phyloP scores from a whole-genome alignment of 441 rosid genomes.

The Erodium texanum region DNA sequence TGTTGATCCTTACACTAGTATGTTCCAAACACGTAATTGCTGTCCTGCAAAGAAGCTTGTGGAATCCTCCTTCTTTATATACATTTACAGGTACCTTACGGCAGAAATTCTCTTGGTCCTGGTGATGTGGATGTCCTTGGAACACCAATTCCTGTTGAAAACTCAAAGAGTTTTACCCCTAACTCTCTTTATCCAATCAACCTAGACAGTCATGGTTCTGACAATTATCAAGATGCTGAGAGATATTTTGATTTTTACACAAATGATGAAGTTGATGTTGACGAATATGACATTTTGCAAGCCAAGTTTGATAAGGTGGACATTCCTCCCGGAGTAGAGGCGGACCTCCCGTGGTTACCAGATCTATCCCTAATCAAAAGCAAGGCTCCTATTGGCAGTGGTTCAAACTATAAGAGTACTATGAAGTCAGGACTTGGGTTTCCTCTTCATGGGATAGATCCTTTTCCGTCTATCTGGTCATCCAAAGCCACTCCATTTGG shows the following conservation, averaged over 20 bases:
- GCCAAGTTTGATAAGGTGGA: constrained; percentile 54
- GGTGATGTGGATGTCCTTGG: constrained; percentile 23
- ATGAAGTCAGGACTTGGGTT: neutral
- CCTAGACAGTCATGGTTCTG: constrained; percentile 24
- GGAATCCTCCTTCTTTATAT: neutral
- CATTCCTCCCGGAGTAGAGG: constrained; percentile 77
- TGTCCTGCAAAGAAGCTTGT: neutral
- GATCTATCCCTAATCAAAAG: constrained; percentile 23
- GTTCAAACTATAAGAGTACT: constrained; percentile 13
- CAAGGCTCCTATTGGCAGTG: constrained; percentile 22
- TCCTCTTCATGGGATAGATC: constrained; percentile 14
- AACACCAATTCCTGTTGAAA: neutral
- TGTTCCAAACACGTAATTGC: neutral
- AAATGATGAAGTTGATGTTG: constrained; percentile 31
- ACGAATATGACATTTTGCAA: constrained; percentile 46
- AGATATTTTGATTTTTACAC: constrained; percentile 17
- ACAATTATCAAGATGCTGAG: constrained; percentile 31
- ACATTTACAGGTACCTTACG: neutral
- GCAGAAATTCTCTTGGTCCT: constrained; percentile 13
- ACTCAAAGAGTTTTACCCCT: constrained; percentile 18
- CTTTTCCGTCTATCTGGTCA: constrained; percentile 16
- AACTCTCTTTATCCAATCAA: constrained; percentile 28
- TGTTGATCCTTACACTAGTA: neutral
- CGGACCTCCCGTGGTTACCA: constrained; percentile 49
- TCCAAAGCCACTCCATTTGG: constrained; percentile 15